Percentiles rank a stretch among this genome's conserved stretches.
phyloP scores from a whole-genome alignment of 768 basidiomycete species.

The Pholiota microspora region DNA sequence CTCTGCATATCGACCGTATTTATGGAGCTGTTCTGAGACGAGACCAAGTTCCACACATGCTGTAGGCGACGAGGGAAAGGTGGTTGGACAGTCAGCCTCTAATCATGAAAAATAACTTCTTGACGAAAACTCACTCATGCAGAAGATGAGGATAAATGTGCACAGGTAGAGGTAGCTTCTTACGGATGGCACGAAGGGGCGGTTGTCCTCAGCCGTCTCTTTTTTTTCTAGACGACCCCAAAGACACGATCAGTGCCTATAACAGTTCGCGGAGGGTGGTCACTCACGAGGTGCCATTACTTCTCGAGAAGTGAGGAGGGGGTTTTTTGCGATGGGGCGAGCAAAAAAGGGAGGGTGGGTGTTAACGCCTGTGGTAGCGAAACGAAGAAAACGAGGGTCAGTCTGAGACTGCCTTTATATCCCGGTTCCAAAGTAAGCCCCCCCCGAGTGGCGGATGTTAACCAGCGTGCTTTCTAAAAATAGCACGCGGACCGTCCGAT shows the following conservation, averaged over 20 bases:
- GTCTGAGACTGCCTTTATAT: slow-evolving; percentile 5
- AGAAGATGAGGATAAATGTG: slow-evolving; percentile 25
- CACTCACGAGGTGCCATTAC: slow-evolving; percentile 7
- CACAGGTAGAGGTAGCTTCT: slow-evolving; percentile 20
- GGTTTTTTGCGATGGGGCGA: not conserved
- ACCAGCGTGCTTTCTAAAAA: slow-evolving; percentile 1
- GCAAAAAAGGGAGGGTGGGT: not conserved
- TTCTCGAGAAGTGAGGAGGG: not conserved
- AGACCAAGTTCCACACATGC: slow-evolving; percentile 28
- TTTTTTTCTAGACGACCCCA: not conserved
- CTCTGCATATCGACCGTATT: slow-evolving; percentile 22
- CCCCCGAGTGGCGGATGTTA: slow-evolving; percentile 2
- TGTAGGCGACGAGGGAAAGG: not conserved
- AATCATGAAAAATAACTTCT: not conserved
- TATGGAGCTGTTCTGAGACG: slow-evolving; percentile 29
- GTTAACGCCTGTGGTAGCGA: not conserved
- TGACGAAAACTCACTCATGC: slow-evolving; percentile 21
- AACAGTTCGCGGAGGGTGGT: no score
- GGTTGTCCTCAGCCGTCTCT: slow-evolving; percentile 12
- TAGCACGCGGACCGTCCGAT: slow-evolving; percentile 1
- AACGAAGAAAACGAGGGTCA: not conserved
- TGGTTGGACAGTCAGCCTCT: not conserved
- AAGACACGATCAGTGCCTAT: not conserved
- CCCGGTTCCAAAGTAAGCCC: not conserved
- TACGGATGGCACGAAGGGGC: slow-evolving; percentile 13